Evolutionary conservation across 495 filamentous ascomycete genomes (phyloP), one percentile per base, ranked within the genome.

Genomic region (Penicillium arizonense): DNA sequence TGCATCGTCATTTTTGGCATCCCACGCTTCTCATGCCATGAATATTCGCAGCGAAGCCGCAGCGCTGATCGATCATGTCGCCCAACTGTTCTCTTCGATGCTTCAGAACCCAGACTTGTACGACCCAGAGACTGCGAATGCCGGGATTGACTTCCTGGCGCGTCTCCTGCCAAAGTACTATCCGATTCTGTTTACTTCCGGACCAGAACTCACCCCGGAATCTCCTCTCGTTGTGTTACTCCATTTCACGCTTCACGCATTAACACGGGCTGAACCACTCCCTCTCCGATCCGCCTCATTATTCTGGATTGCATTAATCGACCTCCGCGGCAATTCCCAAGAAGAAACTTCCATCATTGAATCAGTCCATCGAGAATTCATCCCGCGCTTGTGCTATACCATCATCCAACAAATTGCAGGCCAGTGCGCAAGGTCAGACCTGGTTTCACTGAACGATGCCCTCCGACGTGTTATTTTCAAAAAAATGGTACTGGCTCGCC

Each of bases 61-160:
- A 3, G 70, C 74, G 16, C 66, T 94, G 11, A 70, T 90, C 7
- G 70, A 76, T 3, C 86, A 90, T 71, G 81, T 90, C 10, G 76
- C 87, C 14, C 73, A 77, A 4, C 74, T 93, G 0, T 77, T 93
- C 16, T 76, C 81, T 39, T 75, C 73, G 43, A 79, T 90, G 62
- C 75, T 82, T 52, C 77, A 87, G 75, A 76, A 71, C 63, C 72
- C 50, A 2, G 53, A 60, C 43, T 23, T 49, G 9, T 72, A 80
- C 52, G 92, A 97, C 36, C 89, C 90, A 2, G 91, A 96, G 60
- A 78, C 95, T 23, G 77, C 87, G 3, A 84, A 93, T 57, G 87
- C 84, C 52, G 82, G 86, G 32, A 87, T 94, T 52, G 83, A 88
- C 37, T 84, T 94, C 55, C 66, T 88, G 28, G 77, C 81, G 24